A percentile compares a stretch with the other conserved stretches of the same genome.
Evolutionary conservation across 768 basidiomycete genomes (phyloP).

Genomic region (Russula virescens): DNA sequence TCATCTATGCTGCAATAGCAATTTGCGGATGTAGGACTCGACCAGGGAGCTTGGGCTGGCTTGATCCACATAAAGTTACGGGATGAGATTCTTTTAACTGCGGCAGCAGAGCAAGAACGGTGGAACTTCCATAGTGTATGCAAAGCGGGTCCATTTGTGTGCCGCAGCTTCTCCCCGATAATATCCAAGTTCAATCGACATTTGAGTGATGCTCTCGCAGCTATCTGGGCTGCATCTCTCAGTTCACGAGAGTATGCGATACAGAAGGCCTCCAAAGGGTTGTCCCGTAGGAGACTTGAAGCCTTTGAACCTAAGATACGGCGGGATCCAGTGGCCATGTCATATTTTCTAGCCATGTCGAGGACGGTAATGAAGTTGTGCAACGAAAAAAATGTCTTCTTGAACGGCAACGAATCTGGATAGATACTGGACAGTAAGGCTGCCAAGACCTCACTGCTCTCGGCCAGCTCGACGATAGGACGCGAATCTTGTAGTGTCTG

Average conservation of each 20-base stretch:
- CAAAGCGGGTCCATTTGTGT: neutral
- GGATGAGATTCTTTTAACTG: neutral
- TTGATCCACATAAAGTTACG: neutral
- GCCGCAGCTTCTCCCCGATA: neutral
- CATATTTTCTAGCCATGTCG: neutral
- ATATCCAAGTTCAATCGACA: neutral
- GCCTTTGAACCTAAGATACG: neutral
- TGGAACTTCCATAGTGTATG: neutral
- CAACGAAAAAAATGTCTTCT: neutral
- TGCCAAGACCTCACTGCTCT: neutral
- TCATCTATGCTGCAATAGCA: too few relatives aligned
- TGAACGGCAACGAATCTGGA: neutral
- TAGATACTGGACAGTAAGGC: neutral
- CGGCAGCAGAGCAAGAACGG: neutral
- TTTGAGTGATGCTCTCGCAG: slow-evolving; percentile 8
- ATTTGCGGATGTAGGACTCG: too few relatives aligned
- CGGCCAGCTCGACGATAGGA: neutral
- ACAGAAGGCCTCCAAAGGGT: neutral
- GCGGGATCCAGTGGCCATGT: neutral
- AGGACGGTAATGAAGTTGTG: neutral
- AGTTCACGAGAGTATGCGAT: neutral
- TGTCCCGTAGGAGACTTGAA: neutral
- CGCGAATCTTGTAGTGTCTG: neutral
- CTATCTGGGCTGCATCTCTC: neutral
- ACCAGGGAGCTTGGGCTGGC: neutral